Evolutionary conservation across 2,329 filamentous ascomycete genomes (phyloP), one percentile per base, ranked within the genome.

Genomic region (Cladophialophora chaetospira): DNA sequence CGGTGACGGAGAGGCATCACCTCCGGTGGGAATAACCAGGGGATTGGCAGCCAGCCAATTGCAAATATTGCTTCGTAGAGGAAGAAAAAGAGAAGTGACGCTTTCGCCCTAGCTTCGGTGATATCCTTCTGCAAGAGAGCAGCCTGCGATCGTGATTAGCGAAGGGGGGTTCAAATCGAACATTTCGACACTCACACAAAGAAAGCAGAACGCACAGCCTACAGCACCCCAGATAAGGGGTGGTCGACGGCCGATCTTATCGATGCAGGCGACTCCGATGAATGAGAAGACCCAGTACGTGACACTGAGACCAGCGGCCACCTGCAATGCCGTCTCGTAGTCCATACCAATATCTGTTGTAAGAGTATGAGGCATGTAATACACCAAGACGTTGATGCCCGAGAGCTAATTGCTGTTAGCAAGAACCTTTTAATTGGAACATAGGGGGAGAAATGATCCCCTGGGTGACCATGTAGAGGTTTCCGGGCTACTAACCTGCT

Each of bases 11-110:
- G 70, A 28, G 83, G 81, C 63, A 82, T 82, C 63, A 86, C 79
- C 65, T 86, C 83, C 40, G 83, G 80, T 3, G 82, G 80, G 70
- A 84, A 85, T 9, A 86, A 71, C 83, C 82, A 86, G 10, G 82
- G 81, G 69, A 86, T 82, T 21, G 81, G 81, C 45, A 84, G 73
- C 71, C 84, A 84, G 0, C 81, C 82, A 55, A 84, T 80, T 0
- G 81, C 81, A 40, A 83, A 79, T 68, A 85, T 84, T 63, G 79
- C 81, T 69, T 84, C 82, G 72, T 82, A 86, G 45, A 82, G 68
- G 68, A 82, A 85, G 47, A 85, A 76, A 69, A 83, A 83, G 61
- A 81, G 17, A 21, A 52, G 48, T 10, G 28, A 36, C 4, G 46
- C 46, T 33, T 49, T 49, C 10, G 46, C 46, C 31, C 23, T 49